These are phyloP conservation scores for Botryotinia calthae DNA, from an alignment of 2,329 filamentous ascomycete species.

Conservation along the genomic window DNA sequence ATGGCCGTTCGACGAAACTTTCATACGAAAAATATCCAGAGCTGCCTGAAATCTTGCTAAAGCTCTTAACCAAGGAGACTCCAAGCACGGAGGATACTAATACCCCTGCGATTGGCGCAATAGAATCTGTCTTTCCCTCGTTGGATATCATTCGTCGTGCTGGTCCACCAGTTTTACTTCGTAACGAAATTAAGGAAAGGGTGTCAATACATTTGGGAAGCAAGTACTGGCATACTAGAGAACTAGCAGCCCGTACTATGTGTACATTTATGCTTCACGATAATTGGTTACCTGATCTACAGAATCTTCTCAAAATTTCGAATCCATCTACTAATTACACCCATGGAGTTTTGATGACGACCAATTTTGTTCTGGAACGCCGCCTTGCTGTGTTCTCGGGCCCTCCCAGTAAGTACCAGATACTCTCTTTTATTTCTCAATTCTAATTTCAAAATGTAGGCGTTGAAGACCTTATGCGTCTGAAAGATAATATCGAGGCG, in stretches of 20 bases:
- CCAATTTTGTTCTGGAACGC: slow-evolving; percentile 57
- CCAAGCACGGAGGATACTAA: slow-evolving; percentile 14
- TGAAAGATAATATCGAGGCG: slow-evolving; percentile 6
- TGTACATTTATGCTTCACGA: slow-evolving; percentile 58
- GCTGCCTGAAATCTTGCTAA: slow-evolving; percentile 61
- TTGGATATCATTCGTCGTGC: slow-evolving; percentile 77
- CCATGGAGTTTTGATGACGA: slow-evolving; percentile 57
- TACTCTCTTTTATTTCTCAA: background rate
- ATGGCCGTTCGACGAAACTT: slow-evolving; percentile 61
- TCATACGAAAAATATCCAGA: slow-evolving; percentile 68
- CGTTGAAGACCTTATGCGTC: background rate
- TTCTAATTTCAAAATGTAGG: slow-evolving; percentile 11
- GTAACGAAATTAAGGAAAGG: slow-evolving; percentile 53
- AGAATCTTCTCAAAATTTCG: slow-evolving; percentile 30
- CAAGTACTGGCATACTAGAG: slow-evolving; percentile 75
- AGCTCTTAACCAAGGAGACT: slow-evolving; percentile 50
- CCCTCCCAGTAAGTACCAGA: slow-evolving; percentile 43
- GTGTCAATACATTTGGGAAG: slow-evolving; percentile 65
- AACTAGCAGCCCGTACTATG: slow-evolving; percentile 74
- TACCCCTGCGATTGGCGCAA: slow-evolving; percentile 43
- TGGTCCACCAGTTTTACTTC: slow-evolving; percentile 58
- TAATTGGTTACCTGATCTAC: slow-evolving; percentile 48
- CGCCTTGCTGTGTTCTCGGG: slow-evolving; percentile 47
- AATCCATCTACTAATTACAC: slow-evolving; percentile 49
- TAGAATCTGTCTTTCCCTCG: slow-evolving; percentile 77